A percentile compares a stretch with the other conserved stretches of the same genome.
These are phyloP conservation scores for Chlorencoelia australis DNA, from an alignment of 2,329 filamentous ascomycete genomes.

Conservation along the genomic window DNA sequence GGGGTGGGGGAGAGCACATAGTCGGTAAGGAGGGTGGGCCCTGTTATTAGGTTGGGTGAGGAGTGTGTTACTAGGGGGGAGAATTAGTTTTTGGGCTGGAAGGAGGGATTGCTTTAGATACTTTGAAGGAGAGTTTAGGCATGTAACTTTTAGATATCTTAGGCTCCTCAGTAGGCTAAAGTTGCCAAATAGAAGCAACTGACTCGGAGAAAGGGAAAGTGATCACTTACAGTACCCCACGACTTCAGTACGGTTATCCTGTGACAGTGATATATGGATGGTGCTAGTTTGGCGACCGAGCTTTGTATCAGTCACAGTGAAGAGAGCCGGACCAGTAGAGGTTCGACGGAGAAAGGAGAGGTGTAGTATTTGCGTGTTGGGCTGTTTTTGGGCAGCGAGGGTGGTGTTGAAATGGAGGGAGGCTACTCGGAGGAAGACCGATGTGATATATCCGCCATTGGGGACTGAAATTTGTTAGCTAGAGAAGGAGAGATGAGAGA, in stretches of 20 bases:
- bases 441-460: constrained; percentile 60
- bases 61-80: constrained; percentile 58
- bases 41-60: constrained; percentile 49
- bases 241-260: constrained; percentile 47
- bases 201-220: too few species aligned
- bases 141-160: too few species aligned
- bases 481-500: neutral
- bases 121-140: too few species aligned
- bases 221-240: constrained; percentile 53
- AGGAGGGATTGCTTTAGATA: too few species aligned
- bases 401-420: constrained; percentile 48
- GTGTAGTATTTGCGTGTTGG: constrained; percentile 54
- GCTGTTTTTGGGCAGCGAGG: constrained; percentile 46
- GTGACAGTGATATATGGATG: constrained; percentile 51
- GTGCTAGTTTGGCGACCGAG: constrained; percentile 53
- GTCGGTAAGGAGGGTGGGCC: constrained; percentile 42
- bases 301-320: constrained; percentile 48
- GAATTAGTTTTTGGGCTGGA: too few species aligned
- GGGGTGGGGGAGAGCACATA: constrained; percentile 37
- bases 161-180: too few species aligned
- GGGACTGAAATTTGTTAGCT: constrained; percentile 42
- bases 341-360: constrained; percentile 57
- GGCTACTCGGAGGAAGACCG: constrained; percentile 50
- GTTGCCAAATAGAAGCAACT: too few species aligned
- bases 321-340: constrained; percentile 42